Evolutionary conservation across 2,329 filamentous ascomycete genomes (phyloP).

Genomic region (Pleoardoris graminearum): DNA sequence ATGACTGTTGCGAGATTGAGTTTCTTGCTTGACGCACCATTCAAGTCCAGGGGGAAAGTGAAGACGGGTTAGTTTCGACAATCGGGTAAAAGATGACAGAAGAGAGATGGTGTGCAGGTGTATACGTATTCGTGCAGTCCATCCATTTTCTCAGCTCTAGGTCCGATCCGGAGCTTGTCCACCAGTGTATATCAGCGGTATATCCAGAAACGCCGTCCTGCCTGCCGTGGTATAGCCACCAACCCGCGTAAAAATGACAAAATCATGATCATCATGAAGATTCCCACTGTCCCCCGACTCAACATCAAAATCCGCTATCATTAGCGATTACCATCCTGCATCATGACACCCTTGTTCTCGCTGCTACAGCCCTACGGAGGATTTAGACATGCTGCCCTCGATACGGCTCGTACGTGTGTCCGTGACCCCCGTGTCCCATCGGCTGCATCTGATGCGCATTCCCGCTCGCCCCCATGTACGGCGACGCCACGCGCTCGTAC

Average conservation of each 20-base stretch:
- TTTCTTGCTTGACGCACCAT: too few relatives aligned
- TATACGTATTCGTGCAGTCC: too few relatives aligned
- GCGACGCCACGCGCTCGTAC: slow-evolving; percentile 59
- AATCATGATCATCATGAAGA: slow-evolving; percentile 1
- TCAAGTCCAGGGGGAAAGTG: too few relatives aligned
- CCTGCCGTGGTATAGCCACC: neutral
- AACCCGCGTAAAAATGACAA: neutral
- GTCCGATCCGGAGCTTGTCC: neutral
- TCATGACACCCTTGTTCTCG: neutral
- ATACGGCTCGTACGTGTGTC: slow-evolving; percentile 50
- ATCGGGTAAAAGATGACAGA: too few relatives aligned
- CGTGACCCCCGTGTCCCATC: slow-evolving; percentile 23
- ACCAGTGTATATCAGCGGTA: neutral
- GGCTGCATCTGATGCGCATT: slow-evolving; percentile 20
- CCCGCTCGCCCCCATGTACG: slow-evolving; percentile 44
- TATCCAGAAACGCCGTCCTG: neutral
- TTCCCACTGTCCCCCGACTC: neutral
- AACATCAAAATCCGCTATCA: neutral
- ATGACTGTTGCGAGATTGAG: too few relatives aligned
- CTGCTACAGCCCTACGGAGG: neutral
- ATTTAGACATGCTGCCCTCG: slow-evolving; percentile 37
- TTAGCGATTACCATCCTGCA: neutral
- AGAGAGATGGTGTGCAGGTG: too few relatives aligned
- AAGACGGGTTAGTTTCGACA: too few relatives aligned
- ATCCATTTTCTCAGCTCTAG: too few relatives aligned